These are phyloP conservation scores for Magnolia officinalis DNA, from an alignment of 164 flowering plant genomes.

Conservation along the genomic window DNA sequence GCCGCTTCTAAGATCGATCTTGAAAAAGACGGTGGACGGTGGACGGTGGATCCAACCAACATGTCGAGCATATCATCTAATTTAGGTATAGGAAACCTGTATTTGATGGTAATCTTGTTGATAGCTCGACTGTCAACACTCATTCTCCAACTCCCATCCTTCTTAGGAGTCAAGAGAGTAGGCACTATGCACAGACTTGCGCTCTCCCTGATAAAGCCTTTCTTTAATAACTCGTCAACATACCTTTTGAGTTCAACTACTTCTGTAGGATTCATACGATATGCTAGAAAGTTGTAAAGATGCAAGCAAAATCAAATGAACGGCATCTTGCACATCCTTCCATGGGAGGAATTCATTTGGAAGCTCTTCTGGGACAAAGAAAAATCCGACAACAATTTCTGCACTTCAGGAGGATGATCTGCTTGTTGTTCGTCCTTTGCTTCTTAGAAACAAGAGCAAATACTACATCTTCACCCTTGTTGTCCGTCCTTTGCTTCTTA, in stretches of 20 bases:
- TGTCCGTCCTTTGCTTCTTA: neutral
- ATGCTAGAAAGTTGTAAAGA: neutral
- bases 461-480: neutral
- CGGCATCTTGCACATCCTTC: neutral
- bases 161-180: neutral
- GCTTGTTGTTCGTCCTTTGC: neutral
- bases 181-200: neutral
- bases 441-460: neutral
- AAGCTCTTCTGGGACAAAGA: neutral
- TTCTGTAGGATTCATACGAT: neutral
- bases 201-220: constrained; percentile 4
- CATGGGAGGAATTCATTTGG: neutral
- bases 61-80: constrained; percentile 4
- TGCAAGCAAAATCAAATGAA: neutral
- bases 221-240: neutral
- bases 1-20: neutral
- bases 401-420: neutral
- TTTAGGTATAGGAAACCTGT: neutral
- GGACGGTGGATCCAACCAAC: neutral
- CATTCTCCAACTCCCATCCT: constrained; percentile 3
- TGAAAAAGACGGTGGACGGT: neutral
- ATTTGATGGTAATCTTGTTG: constrained; percentile 1
- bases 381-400: neutral
- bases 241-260: constrained; percentile 5
- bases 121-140: neutral